Base-by-base conservation (phyloP, 2,329 filamentous ascomycete genomes). In the Penicillium paneum region DNA sequence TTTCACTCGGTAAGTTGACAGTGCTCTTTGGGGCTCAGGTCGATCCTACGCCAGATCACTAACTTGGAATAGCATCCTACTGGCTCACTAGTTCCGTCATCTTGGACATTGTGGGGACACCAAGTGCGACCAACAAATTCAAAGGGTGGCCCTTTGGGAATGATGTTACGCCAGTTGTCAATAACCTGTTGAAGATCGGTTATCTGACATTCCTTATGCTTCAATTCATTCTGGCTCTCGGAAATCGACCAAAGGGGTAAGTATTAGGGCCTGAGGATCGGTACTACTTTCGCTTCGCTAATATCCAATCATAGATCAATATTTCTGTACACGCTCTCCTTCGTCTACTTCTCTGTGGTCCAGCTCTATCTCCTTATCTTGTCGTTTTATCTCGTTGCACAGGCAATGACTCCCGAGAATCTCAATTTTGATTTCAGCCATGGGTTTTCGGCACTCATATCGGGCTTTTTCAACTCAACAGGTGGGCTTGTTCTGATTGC, bases 51-150 rank as follows among this genome's bases (percentile, higher is more conserved):
- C 12, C n/a, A 15, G 11, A 11, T 17, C 1, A 13, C 81, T 79
- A 65, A 78, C 85, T 19, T 31, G 10, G 26, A 12, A 2, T 35
- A 77, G 90, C 91, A 69, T 94, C 93, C 44, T 97, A 94, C 84
- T 97, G 91, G 83, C 86, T 97, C 57, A 97, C 93, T 28, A 97
- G 91, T n/a, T 87, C 87, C 47, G 89, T 97, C 71, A 96, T 97
- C 73, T 95, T 97, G 90, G 88, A 96, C 72, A 86, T 97, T 50
- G 93, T 97, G 69, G 93, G 93, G 64, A 85, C 79, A 12, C 86
- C 88, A 28, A 77, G 79, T 21, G 70, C 77, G 13, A 74, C 77
- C 19, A 80, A 79, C 59, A 67, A 74, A 51, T 75, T 84, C 47
- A 80, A 85, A 59, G 90, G 82, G 51, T 97, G 91, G 84, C 93